These are phyloP conservation scores for Xylaria arbuscula DNA, from an alignment of 2,329 filamentous ascomycete species.

Conservation along the genomic window DNA sequence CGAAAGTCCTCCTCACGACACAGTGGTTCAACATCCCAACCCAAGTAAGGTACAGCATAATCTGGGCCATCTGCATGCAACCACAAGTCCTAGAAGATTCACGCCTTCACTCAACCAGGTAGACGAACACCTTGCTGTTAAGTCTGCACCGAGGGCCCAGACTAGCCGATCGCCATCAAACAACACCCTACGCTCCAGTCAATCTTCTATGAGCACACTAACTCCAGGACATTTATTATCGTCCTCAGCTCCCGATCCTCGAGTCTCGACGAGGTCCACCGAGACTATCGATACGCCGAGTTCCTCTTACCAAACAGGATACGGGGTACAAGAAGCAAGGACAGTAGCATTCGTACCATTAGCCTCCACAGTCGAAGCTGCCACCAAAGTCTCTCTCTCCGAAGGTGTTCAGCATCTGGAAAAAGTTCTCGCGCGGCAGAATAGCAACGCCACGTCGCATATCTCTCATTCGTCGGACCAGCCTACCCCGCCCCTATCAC, in stretches of 20 bases:
- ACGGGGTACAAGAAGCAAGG: constrained; percentile 55
- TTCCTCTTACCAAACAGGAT: constrained; percentile 48
- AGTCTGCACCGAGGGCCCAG: constrained; percentile 51
- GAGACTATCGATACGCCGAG: constrained; percentile 52
- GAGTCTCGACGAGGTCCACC: constrained; percentile 53
- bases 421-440: constrained; percentile 33
- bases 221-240: constrained; percentile 34
- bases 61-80: constrained; percentile 20
- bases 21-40: constrained; percentile 22
- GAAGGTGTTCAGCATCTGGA: constrained; percentile 36
- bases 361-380: constrained; percentile 45
- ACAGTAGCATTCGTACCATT: constrained; percentile 54
- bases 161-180: constrained; percentile 41
- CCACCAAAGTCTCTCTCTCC: constrained; percentile 38
- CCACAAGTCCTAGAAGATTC: constrained; percentile 22
- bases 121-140: constrained; percentile 55
- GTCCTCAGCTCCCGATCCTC: constrained; percentile 46
- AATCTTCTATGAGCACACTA: constrained; percentile 45
- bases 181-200: constrained; percentile 41
- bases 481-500: constrained; percentile 63
- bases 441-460: constrained; percentile 40
- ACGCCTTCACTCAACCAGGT: constrained; percentile 55
- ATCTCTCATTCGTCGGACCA: constrained; percentile 53
- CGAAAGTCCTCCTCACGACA: constrained; percentile 44
- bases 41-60: constrained; percentile 18